phyloP scores from a whole-genome alignment of 2,329 filamentous ascomycete species.

The Fusarium pseudocircinatum region DNA sequence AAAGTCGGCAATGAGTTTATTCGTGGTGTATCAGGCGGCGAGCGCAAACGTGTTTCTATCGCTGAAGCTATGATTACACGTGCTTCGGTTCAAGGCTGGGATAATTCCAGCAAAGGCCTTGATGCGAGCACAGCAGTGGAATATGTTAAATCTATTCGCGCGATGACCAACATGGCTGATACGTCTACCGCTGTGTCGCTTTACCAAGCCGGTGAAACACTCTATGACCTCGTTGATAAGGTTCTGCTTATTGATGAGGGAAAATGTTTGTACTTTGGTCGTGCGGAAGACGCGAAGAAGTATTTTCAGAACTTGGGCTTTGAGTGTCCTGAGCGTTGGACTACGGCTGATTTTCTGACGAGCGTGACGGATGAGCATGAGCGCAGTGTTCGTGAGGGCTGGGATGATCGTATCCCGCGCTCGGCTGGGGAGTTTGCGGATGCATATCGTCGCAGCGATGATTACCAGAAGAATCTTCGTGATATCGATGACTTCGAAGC shows the following conservation, averaged over 20 bases:
- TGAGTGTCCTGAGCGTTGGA: conserved; percentile 75
- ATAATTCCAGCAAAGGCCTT: conserved; percentile 77
- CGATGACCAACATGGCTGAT: conserved; percentile 76
- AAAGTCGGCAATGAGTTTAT: conserved; percentile 75
- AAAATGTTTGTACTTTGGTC: conserved; percentile 77
- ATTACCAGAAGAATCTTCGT: conserved; percentile 67
- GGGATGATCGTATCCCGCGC: conserved; percentile 73
- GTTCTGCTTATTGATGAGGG: conserved; percentile 79
- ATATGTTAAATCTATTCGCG: conserved; percentile 71
- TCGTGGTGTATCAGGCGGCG: conserved; percentile 70
- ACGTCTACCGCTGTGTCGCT: conserved; percentile 76
- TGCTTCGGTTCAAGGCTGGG: conserved; percentile 76
- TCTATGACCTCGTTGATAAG: conserved; percentile 77
- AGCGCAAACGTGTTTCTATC: conserved; percentile 79
- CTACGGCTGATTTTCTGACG: conserved; percentile 79
- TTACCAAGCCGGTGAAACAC: conserved; percentile 74
- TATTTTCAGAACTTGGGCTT: conserved; percentile 81
- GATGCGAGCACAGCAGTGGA: conserved; percentile 79
- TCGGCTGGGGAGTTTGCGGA: conserved; percentile 73
- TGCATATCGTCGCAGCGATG: conserved; percentile 71
- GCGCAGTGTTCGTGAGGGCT: conserved; percentile 72
- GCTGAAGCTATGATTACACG: conserved; percentile 70
- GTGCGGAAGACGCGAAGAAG: conserved; percentile 67
- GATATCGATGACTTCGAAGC: conserved; percentile 73
- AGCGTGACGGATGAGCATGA: conserved; percentile 80